Evolutionary conservation across 2,329 filamentous ascomycete genomes (phyloP).

Genomic region (Fusarium sulawesiense): DNA sequence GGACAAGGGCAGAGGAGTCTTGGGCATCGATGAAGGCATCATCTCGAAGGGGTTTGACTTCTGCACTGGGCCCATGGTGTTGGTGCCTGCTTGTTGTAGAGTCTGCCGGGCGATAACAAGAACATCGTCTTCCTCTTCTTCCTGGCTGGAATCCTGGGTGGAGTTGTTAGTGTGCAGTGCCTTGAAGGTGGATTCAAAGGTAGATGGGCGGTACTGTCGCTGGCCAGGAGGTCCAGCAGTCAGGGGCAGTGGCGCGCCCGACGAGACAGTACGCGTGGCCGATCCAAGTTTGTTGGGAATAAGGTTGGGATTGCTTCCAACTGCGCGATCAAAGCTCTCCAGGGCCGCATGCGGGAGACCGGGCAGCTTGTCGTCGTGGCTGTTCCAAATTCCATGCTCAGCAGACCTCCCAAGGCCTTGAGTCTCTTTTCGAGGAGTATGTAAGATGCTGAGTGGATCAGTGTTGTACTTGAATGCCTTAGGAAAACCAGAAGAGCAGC

Average conservation of each 20-base stretch:
- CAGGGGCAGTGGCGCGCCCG: slow-evolving; percentile 61
- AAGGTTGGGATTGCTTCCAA: slow-evolving; percentile 26
- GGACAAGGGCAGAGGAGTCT: neutral
- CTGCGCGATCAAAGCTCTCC: slow-evolving; percentile 24
- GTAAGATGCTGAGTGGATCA: slow-evolving; percentile 5
- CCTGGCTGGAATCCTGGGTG: slow-evolving; percentile 39
- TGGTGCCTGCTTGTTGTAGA: slow-evolving; percentile 40
- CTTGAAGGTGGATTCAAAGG: slow-evolving; percentile 55
- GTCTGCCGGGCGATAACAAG: slow-evolving; percentile 40
- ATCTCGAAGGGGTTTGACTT: slow-evolving; percentile 17
- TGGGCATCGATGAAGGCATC: slow-evolving; percentile 4
- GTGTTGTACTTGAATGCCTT: slow-evolving; percentile 21
- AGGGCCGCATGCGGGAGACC: slow-evolving; percentile 16
- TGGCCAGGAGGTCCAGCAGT: slow-evolving; percentile 67
- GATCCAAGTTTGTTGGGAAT: slow-evolving; percentile 23
- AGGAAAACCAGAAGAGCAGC: slow-evolving; percentile 6
- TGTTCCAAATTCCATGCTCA: slow-evolving; percentile 24
- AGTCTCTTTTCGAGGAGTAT: slow-evolving; percentile 25
- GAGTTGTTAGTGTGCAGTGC: slow-evolving; percentile 46
- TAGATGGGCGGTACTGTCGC: slow-evolving; percentile 60
- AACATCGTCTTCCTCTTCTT: slow-evolving; percentile 45
- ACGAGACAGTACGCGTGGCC: slow-evolving; percentile 47
- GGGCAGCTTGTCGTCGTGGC: slow-evolving; percentile 6
- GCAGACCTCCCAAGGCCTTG: slow-evolving; percentile 9
- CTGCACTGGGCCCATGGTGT: slow-evolving; percentile 26